phyloP scores from a whole-genome alignment of 2,329 filamentous ascomycete species.

The Fonsecaea multimorphosa region DNA sequence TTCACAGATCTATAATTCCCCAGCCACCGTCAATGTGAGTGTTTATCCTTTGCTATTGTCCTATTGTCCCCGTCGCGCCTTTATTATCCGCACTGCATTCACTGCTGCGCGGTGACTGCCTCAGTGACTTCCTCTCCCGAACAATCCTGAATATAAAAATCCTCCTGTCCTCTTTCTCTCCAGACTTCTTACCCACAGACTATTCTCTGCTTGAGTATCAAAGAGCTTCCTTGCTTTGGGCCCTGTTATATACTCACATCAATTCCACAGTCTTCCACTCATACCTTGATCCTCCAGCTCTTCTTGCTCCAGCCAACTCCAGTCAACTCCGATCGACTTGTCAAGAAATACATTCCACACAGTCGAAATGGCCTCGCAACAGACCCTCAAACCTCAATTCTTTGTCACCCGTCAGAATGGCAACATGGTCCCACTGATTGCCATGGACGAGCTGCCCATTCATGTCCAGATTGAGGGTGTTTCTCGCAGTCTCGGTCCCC shows the following conservation, averaged over 20 bases:
- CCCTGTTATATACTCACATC: conserved; percentile 10
- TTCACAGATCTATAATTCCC: not conserved
- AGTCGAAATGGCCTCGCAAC: conserved; percentile 14
- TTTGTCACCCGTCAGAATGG: conserved; percentile 53
- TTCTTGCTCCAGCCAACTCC: not conserved
- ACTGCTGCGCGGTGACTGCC: not conserved
- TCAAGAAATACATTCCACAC: not conserved
- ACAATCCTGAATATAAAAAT: conserved; percentile 19
- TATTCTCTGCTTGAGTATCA: not conserved
- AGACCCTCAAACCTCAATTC: conserved; percentile 47
- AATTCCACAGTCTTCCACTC: not conserved
- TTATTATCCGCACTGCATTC: not conserved
- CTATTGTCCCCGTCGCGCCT: not conserved
- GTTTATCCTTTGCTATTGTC: too few species aligned
- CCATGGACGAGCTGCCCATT: conserved; percentile 53
- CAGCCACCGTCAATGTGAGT: not conserved
- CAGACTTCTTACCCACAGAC: not conserved
- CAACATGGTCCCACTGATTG: conserved; percentile 50
- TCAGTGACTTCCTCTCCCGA: not conserved
- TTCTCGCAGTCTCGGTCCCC: conserved; percentile 45
- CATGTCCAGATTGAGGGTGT: conserved; percentile 47
- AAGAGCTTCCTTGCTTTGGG: not conserved
- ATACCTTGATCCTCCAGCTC: not conserved
- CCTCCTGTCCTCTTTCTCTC: not conserved
- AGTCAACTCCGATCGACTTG: too few species aligned